Base-by-base conservation (phyloP, 2,329 filamentous ascomycete species). In the Zasmidium angulare region DNA sequence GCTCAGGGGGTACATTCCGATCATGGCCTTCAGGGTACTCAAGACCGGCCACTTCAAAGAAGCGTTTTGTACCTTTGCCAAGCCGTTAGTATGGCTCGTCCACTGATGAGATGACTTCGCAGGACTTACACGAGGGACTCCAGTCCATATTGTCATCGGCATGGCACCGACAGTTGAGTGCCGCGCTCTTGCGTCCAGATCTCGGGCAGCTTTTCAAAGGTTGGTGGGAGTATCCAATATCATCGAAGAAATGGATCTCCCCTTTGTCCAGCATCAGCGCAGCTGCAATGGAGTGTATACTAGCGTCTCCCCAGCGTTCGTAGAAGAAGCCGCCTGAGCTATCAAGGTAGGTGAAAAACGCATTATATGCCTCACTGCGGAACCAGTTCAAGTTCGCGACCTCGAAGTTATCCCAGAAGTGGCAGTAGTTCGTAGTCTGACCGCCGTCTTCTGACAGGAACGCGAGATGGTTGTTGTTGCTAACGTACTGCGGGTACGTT, bases 331-430 rank as follows among this genome's bases (percentile, higher is more conserved):
- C 95, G 64, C 95, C 95, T 55, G 96, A 92, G 67, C 85, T 81
- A 76, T 99, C 95, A 26, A 99, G 86, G 3, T 86, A 84, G 53
- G 93, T 86, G 72, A 99, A 99, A 80, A 87, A 99, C 77, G 98
- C 93, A 48, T 88, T 79, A 78, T 99, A 99, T 21, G 90, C 84
- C 74, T 93, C 82, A 65, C 91, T 95, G 65, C 95, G 89, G 56
- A 99, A 85, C 92, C 93, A 99, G 71, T 96, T 85, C 43, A 99
- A 83, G 77, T 89, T 96, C 65, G 93, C 95, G 67, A 99, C 89
- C 76, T 99, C 95, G 68, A 99, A 99, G 82, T 99, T 99, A 72
- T 93, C 98, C 95, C 95, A 99, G 75, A 99, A 97, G 76, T 99
- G 95, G 80, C 95, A 99, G 75, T 93, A 87, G 81, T 98, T 99